A percentile compares a stretch with the other conserved stretches of the same genome.
These are phyloP conservation scores for Blastobotrys malaysiensis DNA, from an alignment of 1,139 yeast genomes.

Conservation along the genomic window DNA sequence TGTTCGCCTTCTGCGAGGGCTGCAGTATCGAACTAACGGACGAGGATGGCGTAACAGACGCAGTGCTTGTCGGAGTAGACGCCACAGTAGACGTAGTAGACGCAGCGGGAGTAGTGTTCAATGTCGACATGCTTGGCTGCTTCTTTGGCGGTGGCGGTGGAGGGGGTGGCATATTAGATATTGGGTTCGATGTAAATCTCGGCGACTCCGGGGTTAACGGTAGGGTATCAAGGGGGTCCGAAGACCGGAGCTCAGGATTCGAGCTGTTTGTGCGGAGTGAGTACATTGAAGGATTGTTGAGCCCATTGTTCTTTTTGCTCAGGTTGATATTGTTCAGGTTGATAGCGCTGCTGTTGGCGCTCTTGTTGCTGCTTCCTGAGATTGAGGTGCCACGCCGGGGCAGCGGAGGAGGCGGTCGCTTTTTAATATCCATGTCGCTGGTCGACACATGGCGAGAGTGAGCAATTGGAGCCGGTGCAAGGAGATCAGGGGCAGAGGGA, in stretches of 20 bases:
- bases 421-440: constrained; percentile 2
- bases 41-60: too few relatives aligned
- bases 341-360: constrained; percentile 1
- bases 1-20: constrained; percentile 4
- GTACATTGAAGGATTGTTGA: background rate
- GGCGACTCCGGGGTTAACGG: background rate
- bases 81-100: background rate
- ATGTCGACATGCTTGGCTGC: background rate
- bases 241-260: constrained; percentile 13
- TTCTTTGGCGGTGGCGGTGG: constrained; percentile 12
- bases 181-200: background rate
- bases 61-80: background rate
- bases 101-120: background rate
- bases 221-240: background rate
- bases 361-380: background rate
- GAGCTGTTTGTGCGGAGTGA: constrained; percentile 14
- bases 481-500: background rate
- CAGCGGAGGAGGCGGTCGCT: constrained; percentile 3
- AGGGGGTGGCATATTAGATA: constrained; percentile 8
- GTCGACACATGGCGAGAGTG: constrained; percentile 9
- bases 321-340: too few relatives aligned
- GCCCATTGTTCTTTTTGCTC: constrained; percentile 1
- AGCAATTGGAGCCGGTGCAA: constrained; percentile 1
- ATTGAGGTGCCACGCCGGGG: constrained; percentile 4
- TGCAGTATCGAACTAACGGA: background rate